Evolutionary conservation across 2,329 filamentous ascomycete species (phyloP).

Genomic region (Epichloe aotearoae): DNA sequence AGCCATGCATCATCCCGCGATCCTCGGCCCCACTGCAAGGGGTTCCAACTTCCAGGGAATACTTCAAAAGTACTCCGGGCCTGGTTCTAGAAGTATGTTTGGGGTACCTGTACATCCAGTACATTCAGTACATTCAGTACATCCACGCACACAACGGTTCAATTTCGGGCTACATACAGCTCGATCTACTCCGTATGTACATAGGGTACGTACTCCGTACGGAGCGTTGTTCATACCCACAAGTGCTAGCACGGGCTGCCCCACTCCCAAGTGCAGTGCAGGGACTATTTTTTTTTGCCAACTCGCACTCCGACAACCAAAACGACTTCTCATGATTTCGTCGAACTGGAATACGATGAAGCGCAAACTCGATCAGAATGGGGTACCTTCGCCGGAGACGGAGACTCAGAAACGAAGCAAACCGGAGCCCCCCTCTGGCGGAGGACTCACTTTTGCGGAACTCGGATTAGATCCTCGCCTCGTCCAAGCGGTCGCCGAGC

Average conservation of each 20-base stretch:
- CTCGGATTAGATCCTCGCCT: slow-evolving; percentile 75
- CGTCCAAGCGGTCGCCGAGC: slow-evolving; percentile 71
- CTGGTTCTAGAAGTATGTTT: too few relatives aligned
- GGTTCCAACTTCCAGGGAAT: background rate
- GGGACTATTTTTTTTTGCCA: background rate
- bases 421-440: slow-evolving; percentile 19
- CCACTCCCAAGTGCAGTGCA: background rate
- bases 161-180: background rate
- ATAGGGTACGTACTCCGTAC: background rate
- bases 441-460: slow-evolving; percentile 51
- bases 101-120: too few relatives aligned
- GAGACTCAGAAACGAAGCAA: slow-evolving; percentile 10
- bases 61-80: too few relatives aligned
- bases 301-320: background rate
- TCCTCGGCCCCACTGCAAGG: slow-evolving; percentile 2
- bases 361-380: slow-evolving; percentile 45
- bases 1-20: slow-evolving; percentile 3
- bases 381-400: slow-evolving; percentile 28
- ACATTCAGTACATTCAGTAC: too few relatives aligned
- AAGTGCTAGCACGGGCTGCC: background rate
- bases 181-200: too few relatives aligned
- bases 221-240: too few relatives aligned
- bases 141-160: too few relatives aligned
- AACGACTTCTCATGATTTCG: background rate
- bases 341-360: slow-evolving; percentile 31